Base-by-base conservation (phyloP, 176 grass and related monocot species). In the Alopecurus myosuroides region DNA sequence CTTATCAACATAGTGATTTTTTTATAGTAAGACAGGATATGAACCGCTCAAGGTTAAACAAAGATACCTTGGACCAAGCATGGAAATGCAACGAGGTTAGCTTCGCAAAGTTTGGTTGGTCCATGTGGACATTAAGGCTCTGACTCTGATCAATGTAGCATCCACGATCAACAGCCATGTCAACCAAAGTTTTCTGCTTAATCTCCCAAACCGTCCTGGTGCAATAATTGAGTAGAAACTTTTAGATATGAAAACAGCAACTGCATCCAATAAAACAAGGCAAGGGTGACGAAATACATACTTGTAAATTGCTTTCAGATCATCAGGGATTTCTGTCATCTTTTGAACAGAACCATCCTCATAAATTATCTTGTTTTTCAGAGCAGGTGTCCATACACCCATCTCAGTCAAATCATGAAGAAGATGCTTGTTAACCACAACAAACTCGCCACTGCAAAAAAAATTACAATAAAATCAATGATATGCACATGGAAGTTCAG, bases 111-210 rank as follows among this genome's bases (percentile, higher is more conserved):
- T 94, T 99, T 63, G 97, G 42, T 74, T 99, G 97, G 55, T 99
- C 97, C 93, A 99, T 99, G 86, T 99, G 97, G 12, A 99, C 93
- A 82, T 97, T 99, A 55, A 99, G 91, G 71, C 97, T 99, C 77
- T 99, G 97, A 62, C 97, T 99, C 72, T 99, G 97, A 80, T 99
- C 97, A 64, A 99, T 99, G 26, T 92, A 99, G 71, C 94, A 99
- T 48, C 97, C 97, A 74, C 97, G 97, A 82, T 97, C 97, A 56
- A 97, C 85, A 18, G 97, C 92, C 97, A 99, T 99, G 79, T 99
- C 97, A 76, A 99, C 97, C 39, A 99, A 84, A 31, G 92, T 99
- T 87, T 92, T 99, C 89, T 99, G 97, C 88, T 99, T 99, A 29
- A 99, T 99, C 90, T 99, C 97, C 97, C 97, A 99, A 42, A 99